Evolutionary conservation across 2,329 filamentous ascomycete genomes (phyloP).

Genomic region (Rutstroemia sydowiana): DNA sequence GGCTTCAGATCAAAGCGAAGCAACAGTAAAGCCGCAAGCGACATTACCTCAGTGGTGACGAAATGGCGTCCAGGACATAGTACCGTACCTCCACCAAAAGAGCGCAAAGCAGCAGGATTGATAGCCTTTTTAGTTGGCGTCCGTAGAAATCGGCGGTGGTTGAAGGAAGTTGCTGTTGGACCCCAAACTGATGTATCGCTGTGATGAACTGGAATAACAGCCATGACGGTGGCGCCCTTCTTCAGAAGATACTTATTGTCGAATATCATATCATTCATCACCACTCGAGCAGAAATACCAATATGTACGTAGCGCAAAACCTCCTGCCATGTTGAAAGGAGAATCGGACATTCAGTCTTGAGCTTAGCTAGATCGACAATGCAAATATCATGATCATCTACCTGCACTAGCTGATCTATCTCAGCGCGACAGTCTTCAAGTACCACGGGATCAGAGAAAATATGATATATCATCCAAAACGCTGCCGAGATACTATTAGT

Average conservation of each 20-base stretch:
- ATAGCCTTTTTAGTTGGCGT: conserved; percentile 11
- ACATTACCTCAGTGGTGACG: conserved; percentile 8
- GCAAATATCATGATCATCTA: not conserved
- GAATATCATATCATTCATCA: conserved; percentile 36
- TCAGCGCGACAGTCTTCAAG: conserved; percentile 26
- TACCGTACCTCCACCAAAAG: conserved; percentile 32
- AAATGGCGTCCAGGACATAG: conserved; percentile 32
- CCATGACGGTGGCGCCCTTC: conserved; percentile 36
- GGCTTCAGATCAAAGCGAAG: not conserved
- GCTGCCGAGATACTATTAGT: conserved; percentile 33
- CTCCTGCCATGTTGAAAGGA: conserved; percentile 38
- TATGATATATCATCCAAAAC: conserved; percentile 32
- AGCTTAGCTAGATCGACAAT: conserved; percentile 11
- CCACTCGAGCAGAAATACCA: conserved; percentile 32
- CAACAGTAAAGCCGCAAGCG: not conserved
- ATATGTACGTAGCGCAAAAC: conserved; percentile 35
- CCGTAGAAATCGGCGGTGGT: conserved; percentile 34
- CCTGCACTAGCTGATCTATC: conserved; percentile 17
- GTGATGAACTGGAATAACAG: conserved; percentile 36
- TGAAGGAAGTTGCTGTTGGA: conserved; percentile 33
- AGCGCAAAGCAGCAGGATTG: conserved; percentile 21
- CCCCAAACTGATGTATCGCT: conserved; percentile 36
- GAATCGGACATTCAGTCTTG: not conserved
- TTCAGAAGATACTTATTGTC: conserved; percentile 36
- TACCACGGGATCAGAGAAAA: conserved; percentile 28